Percentiles rank a stretch among this genome's conserved stretches.
These are phyloP conservation scores for Dioscorea zingiberensis DNA, from an alignment of 106 monocot genomes.

Conservation along the genomic window DNA sequence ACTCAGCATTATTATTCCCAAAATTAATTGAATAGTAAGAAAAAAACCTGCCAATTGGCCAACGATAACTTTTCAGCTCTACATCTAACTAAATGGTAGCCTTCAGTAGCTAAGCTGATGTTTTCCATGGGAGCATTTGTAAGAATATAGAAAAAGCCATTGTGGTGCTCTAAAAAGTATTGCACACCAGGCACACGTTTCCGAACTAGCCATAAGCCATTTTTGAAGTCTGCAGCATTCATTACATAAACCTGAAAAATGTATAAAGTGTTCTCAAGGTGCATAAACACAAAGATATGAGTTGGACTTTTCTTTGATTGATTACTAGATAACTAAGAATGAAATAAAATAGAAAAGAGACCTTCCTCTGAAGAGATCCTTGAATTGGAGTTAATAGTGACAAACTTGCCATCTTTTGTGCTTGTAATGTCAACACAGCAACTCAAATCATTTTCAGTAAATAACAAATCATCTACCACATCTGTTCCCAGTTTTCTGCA, in stretches of 20 bases:
- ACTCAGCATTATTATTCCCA: too few relatives aligned
- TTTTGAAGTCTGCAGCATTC: slow-evolving; percentile 46
- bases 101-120: slow-evolving; percentile 18
- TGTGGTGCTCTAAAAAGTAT: slow-evolving; percentile 95
- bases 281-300: slow-evolving; percentile 1
- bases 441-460: slow-evolving; percentile 58
- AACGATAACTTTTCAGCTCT: slow-evolving; percentile 43
- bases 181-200: slow-evolving; percentile 70
- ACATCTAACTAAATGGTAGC: slow-evolving; percentile 75
- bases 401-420: slow-evolving; percentile 91
- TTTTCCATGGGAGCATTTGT: slow-evolving; percentile 63
- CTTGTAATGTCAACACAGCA: slow-evolving; percentile 83
- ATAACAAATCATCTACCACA: slow-evolving; percentile 45
- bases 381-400: slow-evolving; percentile 94
- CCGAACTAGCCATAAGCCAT: slow-evolving; percentile 46
- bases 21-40: slow-evolving; percentile 1
- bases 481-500: slow-evolving; percentile 48
- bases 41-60: slow-evolving; percentile 60
- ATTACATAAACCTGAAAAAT: slow-evolving; percentile 76
- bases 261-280: slow-evolving; percentile 10
- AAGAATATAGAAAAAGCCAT: slow-evolving; percentile 92
- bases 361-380: slow-evolving; percentile 96
- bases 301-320: background rate
- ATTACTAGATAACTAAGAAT: background rate
- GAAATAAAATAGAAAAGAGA: slow-evolving; percentile 32